A percentile compares a stretch with the other conserved stretches of the same genome.
These are phyloP conservation scores for Lupinus albus DNA, from an alignment of 306 rosid species.

Conservation along the genomic window DNA sequence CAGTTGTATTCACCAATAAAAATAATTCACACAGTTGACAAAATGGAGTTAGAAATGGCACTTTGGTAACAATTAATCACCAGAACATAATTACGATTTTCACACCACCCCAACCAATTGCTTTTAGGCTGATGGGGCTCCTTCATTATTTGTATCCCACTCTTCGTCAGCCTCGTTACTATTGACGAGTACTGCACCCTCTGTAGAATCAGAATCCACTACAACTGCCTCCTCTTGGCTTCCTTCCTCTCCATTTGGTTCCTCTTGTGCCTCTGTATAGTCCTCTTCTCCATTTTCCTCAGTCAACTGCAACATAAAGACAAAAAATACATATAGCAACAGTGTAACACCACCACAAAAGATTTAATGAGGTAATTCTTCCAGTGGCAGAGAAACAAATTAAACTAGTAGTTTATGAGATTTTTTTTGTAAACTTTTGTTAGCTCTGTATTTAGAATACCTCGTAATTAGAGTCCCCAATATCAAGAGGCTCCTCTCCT, in stretches of 20 bases:
- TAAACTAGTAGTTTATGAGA: slow-evolving; percentile 20
- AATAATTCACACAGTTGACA: slow-evolving; percentile 29
- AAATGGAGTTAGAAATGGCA: slow-evolving; percentile 77
- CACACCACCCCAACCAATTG: slow-evolving; percentile 92
- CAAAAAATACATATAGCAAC: slow-evolving; percentile 26
- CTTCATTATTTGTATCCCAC: slow-evolving; percentile 99
- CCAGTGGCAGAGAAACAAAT: slow-evolving; percentile 12
- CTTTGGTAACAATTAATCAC: slow-evolving; percentile 95
- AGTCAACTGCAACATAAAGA: slow-evolving; percentile 43
- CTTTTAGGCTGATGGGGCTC: slow-evolving; percentile 97
- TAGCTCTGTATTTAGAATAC: slow-evolving; percentile 45
- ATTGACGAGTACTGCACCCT: slow-evolving; percentile 88
- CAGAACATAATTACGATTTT: slow-evolving; percentile 97
- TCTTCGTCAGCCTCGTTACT: slow-evolving; percentile 97
- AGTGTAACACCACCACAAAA: slow-evolving; percentile 30
- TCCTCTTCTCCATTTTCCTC: slow-evolving; percentile 54
- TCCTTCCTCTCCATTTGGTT: slow-evolving; percentile 76
- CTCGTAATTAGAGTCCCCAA: slow-evolving; percentile 77
- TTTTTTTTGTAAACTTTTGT: slow-evolving; percentile 7
- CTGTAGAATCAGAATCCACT: slow-evolving; percentile 94
- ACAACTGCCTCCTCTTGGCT: slow-evolving; percentile 96
- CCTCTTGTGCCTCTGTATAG: slow-evolving; percentile 44
- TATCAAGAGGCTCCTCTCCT: slow-evolving; percentile 73
- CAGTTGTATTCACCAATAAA: neutral
- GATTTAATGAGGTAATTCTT: slow-evolving; percentile 3